Evolutionary conservation across 192 early-diverging fungal species (phyloP), one percentile per base, ranked within the genome.

Genomic region (Funneliformis mosseae): DNA sequence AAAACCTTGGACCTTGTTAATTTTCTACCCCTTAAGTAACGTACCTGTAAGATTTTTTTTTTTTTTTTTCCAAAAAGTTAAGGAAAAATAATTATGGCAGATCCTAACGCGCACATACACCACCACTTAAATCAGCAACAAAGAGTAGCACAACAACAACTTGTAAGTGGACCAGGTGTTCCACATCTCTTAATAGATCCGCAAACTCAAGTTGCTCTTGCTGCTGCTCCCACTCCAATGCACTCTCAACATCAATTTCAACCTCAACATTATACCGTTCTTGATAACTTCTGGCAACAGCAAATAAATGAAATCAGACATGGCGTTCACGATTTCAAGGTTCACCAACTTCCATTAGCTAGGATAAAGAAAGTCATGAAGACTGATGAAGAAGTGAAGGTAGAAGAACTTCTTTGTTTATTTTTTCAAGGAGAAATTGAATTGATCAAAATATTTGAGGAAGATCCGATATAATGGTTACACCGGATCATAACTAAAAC

Each of bases 321-420:
- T 71, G 91, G 91, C 21, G 83, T 86, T 69, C 90, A 92, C 25
- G 97, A 98, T 85, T 99, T 96, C 86, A 96, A 97, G 83, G 87
- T 91, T 59, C 96, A 99, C 79, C 88, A 92, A 72, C 81, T 99
- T 73, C 97, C 97, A 27, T 84, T 99, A 59, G 97, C 97, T 33
- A 85, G 97, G 38, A 97, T 98, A 82, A 99, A 99, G 82, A 97
- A 97, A 83, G 96, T 99, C 46, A 99, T 99, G 97, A 99, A 99
- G 88, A 92, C 93, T 14, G 97, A 99, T 81, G 94, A 96, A 48
- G 96, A 99, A 83, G 96, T 96, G 28, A 97, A 97, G 88, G 93
- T 73, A 73, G 33, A 70, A n/a, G 21, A 73, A 46, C 11, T 28
- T 39, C n/a, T n/a, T n/a, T 48, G 46, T 6, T 73, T 73, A 12